Evolutionary conservation across 1,284 basidiomycete genomes (phyloP), one percentile per base, ranked within the genome.

Genomic region (Meira miltonrushii): DNA sequence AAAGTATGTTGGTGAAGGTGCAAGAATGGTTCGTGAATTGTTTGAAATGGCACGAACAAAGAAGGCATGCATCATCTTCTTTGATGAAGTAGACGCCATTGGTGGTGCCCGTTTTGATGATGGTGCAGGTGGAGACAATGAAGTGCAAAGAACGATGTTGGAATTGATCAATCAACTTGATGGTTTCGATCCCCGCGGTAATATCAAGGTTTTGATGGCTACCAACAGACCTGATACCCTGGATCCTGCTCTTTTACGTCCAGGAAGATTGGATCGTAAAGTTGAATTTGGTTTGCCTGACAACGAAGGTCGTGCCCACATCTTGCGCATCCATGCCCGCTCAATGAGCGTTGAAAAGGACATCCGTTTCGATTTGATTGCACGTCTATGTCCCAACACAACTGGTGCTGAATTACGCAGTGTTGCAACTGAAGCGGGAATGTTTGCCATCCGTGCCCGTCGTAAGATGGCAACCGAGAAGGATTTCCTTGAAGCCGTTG

Each of bases 31-130:
- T 21, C 86, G 95, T 59, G 95, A 98, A 78, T 82, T 98, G 61
- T 99, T 99, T 80, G 95, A 98, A 82, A 96, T 98, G 92, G 95
- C 95, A 40, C 85, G 95, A 61, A 89, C 88, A 69, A 98, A 98
- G 83, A 98, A 97, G 81, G 95, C 95, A 1, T 98, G 95, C 77
- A 98, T 99, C 77, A 97, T 99, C 79, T 99, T 99, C 82, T 98
- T 99, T 72, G 95, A 99, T 74, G 95, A 98, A 82, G 87, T 95
- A 33, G 92, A 95, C 71, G 93, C 94, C 39, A 92, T 98, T 70
- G 95, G 95, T 79, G 95, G 64, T 62, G 94, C 95, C n/a, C 86
- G 95, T 60, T 97, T 96, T 78, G 95, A 98, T 77, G 95, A 98
- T 78, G 95, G 95, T 57, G 94, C 93, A 37, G 95, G 95, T 56